phyloP scores from a whole-genome alignment of 2,329 filamentous ascomycete species.

The Trichoderma asperellum region DNA sequence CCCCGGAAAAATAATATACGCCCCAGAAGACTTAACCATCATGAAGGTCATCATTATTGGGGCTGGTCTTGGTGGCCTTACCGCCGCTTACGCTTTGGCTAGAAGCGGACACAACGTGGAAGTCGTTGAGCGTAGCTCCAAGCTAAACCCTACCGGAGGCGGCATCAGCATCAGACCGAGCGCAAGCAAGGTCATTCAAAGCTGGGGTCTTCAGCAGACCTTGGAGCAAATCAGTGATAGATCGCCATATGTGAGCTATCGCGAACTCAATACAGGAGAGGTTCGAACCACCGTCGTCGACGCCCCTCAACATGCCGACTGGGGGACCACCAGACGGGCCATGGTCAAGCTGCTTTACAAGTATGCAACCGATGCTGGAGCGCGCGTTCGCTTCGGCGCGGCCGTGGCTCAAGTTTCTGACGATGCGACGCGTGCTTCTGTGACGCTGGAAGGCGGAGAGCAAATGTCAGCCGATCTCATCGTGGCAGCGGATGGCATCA shows the following conservation, averaged over 20 bases:
- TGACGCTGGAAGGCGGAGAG: conserved; percentile 20
- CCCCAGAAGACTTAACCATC: not conserved
- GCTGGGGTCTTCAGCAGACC: conserved; percentile 29
- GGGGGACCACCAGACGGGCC: conserved; percentile 31
- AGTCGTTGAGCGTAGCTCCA: conserved; percentile 32
- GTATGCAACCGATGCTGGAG: conserved; percentile 20
- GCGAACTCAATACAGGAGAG: conserved; percentile 30
- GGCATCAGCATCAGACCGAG: conserved; percentile 33
- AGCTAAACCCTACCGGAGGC: conserved; percentile 30
- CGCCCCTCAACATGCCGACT: conserved; percentile 29
- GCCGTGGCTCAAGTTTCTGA: conserved; percentile 8
- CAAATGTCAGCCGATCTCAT: conserved; percentile 9
- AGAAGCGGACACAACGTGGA: conserved; percentile 29
- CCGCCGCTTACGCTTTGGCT: conserved; percentile 31
- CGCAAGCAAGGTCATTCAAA: conserved; percentile 30
- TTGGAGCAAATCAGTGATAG: conserved; percentile 25
- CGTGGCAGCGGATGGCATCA: conserved; percentile 28
- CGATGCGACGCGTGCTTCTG: not conserved
- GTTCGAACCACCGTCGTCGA: conserved; percentile 30
- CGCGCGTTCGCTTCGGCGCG: conserved; percentile 6
- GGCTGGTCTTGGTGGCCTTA: conserved; percentile 34
- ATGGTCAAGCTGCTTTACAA: conserved; percentile 28
- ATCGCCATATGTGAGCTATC: conserved; percentile 29
- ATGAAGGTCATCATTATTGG: conserved; percentile 35
- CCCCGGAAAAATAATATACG: not conserved